Base-by-base conservation (phyloP, 2,329 filamentous ascomycete genomes). In the Huntiella decipiens region DNA sequence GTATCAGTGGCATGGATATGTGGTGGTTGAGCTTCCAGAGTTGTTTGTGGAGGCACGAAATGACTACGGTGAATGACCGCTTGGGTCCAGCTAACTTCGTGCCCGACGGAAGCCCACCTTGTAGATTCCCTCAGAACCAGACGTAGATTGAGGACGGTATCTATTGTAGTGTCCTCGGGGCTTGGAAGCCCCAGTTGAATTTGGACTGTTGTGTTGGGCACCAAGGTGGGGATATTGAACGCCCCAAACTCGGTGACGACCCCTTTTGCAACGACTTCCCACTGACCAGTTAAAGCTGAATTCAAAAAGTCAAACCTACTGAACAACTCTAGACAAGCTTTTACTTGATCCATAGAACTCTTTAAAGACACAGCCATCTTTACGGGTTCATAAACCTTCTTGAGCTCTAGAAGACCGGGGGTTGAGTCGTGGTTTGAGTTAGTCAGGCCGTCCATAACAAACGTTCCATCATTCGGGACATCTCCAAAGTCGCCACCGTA, bases 401-500 rank as follows among this genome's bases (percentile, higher is more conserved):
- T 68, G 52, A 73, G 69, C 53, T 76, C 71, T 6, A 58, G 50
- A 15, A 77, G 55, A 0, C 72, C 71, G 0, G 70, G 68, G 0
- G 63, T 66, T 0, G 70, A 67, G 0, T 58, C 63, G 51, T 74
- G 70, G n/a, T 64, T 58, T 4, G 66, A 66, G 2, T 63, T 57
- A 32, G 63, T 63, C 5, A 75, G 59, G 2, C 72, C 72, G 49
- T 75, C 71, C 62, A 74, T 66, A 37, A 73, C 66, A 44, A 77
- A 79, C 46, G 70, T 72, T 1, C 60, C 62, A 53, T 78, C 74
- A 51, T 78, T 73, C 0, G 73, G 73, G 0, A 66, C 60, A 42
- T 78, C 74, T 3, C 68, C 70, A 56, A 76, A 78, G 54, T 78
- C 74, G 2, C 74, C 73, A 1, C 74, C 74, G 37, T 76, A 77